Conservation (phyloP, 768 basidiomycete species). For the Agaricus blazei region DNA sequence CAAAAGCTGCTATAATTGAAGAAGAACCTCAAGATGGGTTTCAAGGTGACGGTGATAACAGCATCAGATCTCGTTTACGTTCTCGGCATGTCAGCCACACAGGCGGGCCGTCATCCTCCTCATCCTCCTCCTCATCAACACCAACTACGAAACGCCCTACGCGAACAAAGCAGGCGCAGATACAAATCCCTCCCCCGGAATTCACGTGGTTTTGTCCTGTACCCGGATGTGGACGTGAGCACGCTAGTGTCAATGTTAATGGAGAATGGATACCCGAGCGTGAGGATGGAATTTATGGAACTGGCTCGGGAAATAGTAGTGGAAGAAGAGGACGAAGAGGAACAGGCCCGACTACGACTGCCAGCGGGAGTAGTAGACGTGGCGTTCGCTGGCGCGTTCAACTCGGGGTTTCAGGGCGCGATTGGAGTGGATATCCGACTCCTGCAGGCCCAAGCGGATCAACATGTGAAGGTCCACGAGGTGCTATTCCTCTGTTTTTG, state of each 20-base stretch:
- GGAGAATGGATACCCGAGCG: conserved; percentile 61
- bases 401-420: neutral
- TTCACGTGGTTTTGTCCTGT: conserved; percentile 67
- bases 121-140: conserved; percentile 1
- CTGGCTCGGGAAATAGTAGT: conserved; percentile 2
- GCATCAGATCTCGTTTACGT: conserved; percentile 57
- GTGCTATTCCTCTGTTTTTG: conserved; percentile 40
- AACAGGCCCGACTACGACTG: conserved; percentile 19
- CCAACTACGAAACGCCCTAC: neutral
- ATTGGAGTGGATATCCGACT: neutral
- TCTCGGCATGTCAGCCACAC: conserved; percentile 28
- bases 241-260: conserved; percentile 52
- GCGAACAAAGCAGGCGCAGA: conserved; percentile 14
- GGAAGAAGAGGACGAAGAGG: conserved; percentile 10
- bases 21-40: conserved; percentile 4
- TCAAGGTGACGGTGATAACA: conserved; percentile 19
- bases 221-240: conserved; percentile 43
- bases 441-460: neutral
- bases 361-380: neutral
- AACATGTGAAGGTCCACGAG: conserved; percentile 18
- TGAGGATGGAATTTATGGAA: conserved; percentile 14
- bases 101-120: conserved; percentile 2
- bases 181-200: conserved; percentile 15
- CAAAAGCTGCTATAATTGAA: conserved; percentile 23
- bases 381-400: neutral